Base-by-base conservation (phyloP, 176 grass and related monocot genomes). In the Elaeis guineensis region DNA sequence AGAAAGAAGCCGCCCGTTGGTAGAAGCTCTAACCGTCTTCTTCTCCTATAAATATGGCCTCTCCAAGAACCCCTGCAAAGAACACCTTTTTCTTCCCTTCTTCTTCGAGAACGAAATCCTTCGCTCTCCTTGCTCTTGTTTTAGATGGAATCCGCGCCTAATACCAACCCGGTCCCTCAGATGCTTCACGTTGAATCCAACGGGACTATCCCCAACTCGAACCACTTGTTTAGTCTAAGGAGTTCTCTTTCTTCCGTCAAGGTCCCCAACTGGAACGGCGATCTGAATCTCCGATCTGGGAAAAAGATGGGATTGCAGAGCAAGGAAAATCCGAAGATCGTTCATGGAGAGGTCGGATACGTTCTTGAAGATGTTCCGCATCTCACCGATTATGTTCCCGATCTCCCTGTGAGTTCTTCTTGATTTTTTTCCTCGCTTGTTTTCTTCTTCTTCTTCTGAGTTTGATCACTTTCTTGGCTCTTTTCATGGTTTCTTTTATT, bases 361-460 rank as follows among this genome's bases (percentile, higher is more conserved):
- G 84, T 91, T 60, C 82, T 97, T 66, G 92, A 97, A 69, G 92
- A 97, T 62, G 92, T 97, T 21, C 92, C 92, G 20, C 92, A 97
- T 70, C 78, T 97, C 83, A 70, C 75, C 16, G 92, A 97, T 67
- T 97, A 83, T 66, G 17, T 91, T 17, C 78, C 81, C 66, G 12
- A 91, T 75, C 81, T 91, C 71, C 69, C 80, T 56, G 92, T 97
- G 75, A 78, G 92, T 87, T 68, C 17, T 18, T 19, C 17, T 22
- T n/a, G 2, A 51, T 50, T 20, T 19, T 66, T 25, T 0, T 12
- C 20, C 2, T n/a, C 18, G 15, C 6, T 66, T 25, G 4, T 66
- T 53, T 23, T 23, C 8, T 14, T 35, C 62, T 15, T 54, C 35
- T 44, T 59, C 3, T 61, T 70, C 54, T 5, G 59, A 9, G 26